Evolutionary conservation across 495 filamentous ascomycete genomes (phyloP).

Genomic region (Trichoderma parareesei): DNA sequence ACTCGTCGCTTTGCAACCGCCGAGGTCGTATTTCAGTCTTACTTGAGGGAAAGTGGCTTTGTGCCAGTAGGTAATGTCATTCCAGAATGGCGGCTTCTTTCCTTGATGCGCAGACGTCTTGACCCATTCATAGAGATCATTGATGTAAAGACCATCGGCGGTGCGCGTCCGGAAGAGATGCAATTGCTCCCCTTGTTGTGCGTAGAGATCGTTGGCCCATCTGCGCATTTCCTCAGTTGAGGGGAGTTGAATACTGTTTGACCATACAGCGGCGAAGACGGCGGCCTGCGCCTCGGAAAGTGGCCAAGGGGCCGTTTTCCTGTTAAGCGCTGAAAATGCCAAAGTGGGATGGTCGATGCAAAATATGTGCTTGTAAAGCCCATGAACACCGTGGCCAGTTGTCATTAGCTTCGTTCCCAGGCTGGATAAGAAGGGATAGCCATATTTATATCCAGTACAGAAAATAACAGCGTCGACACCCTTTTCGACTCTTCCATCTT

Average conservation of each 20-base stretch:
- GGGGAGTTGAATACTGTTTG: conserved; percentile 57
- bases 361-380: conserved; percentile 71
- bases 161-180: conserved; percentile 36
- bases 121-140: conserved; percentile 58
- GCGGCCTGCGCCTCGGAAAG: conserved; percentile 68
- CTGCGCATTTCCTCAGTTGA: conserved; percentile 48
- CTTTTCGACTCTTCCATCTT: conserved; percentile 38
- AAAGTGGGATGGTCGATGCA: conserved; percentile 68
- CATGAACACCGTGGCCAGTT: conserved; percentile 55
- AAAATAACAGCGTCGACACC: conserved; percentile 62
- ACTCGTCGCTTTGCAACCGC: conserved; percentile 30
- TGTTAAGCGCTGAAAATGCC: conserved; percentile 64
- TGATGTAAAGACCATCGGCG: conserved; percentile 68
- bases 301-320: conserved; percentile 77
- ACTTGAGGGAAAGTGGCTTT: conserved; percentile 33
- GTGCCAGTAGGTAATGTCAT: conserved; percentile 54
- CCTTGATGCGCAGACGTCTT: conserved; percentile 34
- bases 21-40: conserved; percentile 36
- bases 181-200: conserved; percentile 29
- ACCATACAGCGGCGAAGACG: conserved; percentile 67
- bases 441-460: conserved; percentile 67
- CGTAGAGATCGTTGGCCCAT: conserved; percentile 41
- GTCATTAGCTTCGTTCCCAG: conserved; percentile 49
- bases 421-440: conserved; percentile 59
- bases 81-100: conserved; percentile 61